Percentiles rank a stretch among this genome's conserved stretches.
Evolutionary conservation across 1,284 basidiomycete species (phyloP).

Genomic region (Ganoderma boninense): DNA sequence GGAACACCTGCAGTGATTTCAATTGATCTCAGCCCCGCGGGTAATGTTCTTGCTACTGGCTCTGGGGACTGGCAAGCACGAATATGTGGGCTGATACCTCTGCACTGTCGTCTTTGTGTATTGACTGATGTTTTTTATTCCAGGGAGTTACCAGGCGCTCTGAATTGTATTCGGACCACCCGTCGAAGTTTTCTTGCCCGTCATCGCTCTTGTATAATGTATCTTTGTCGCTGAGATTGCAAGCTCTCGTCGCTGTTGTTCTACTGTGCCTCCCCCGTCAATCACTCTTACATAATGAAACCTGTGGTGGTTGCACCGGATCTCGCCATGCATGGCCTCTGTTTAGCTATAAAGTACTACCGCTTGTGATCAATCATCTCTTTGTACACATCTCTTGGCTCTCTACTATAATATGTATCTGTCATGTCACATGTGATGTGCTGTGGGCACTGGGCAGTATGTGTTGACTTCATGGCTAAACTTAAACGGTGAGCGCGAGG

Average conservation of each 20-base stretch:
- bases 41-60: constrained; percentile 80
- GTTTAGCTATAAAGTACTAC: neutral
- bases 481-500: too few relatives aligned
- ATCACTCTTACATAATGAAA: neutral
- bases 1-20: constrained; percentile 68
- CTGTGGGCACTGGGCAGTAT: neutral
- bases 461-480: neutral
- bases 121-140: neutral
- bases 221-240: constrained; percentile 7
- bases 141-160: constrained; percentile 6
- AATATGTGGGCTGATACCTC: constrained; percentile 62
- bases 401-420: neutral
- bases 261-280: neutral
- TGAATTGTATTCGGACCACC: neutral
- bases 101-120: neutral
- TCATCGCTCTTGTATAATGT: constrained; percentile 5
- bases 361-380: neutral
- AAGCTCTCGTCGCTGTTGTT: constrained; percentile 10
- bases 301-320: neutral
- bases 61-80: constrained; percentile 86
- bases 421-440: neutral
- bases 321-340: neutral
- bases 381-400: neutral
- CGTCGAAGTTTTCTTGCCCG: neutral
- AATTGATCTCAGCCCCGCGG: constrained; percentile 81